Evolutionary conservation across 2,329 filamentous ascomycete genomes (phyloP).

Genomic region (Ophiocordyceps robertsii): DNA sequence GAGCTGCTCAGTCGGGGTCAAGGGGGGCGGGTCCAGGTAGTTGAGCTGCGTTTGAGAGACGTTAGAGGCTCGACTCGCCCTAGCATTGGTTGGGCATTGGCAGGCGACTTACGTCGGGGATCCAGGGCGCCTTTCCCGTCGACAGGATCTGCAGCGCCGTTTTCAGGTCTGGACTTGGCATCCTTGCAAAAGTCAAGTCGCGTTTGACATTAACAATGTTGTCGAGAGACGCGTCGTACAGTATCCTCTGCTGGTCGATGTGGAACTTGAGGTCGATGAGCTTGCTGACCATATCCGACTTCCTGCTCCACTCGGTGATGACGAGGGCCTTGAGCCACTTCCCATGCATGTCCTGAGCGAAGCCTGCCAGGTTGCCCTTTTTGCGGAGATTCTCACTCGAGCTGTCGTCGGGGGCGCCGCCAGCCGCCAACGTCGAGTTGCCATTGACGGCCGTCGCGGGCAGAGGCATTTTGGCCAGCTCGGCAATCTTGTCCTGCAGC

Average conservation of each 20-base stretch:
- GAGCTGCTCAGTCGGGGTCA: conserved; percentile 60
- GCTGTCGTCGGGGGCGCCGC: conserved; percentile 33
- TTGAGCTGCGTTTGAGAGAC: conserved; percentile 38
- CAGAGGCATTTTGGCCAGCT: conserved; percentile 55
- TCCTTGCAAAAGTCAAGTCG: conserved; percentile 56
- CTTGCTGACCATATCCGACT: conserved; percentile 65
- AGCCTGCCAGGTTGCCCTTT: conserved; percentile 62
- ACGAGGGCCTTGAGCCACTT: conserved; percentile 91
- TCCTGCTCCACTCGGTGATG: conserved; percentile 78
- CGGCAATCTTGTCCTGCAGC: conserved; percentile 54
- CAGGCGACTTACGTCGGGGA: conserved; percentile 54
- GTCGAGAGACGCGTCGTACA: conserved; percentile 47
- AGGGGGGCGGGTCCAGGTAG: conserved; percentile 60
- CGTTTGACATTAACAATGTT: conserved; percentile 60
- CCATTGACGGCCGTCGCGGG: conserved; percentile 37
- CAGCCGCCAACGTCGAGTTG: conserved; percentile 20
- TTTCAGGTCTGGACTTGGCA: conserved; percentile 81
- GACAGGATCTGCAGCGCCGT: conserved; percentile 79
- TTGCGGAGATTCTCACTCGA: conserved; percentile 58
- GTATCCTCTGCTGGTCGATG: conserved; percentile 47
- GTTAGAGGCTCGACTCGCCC: background rate
- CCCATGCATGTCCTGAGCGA: conserved; percentile 65
- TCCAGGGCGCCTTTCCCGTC: conserved; percentile 61
- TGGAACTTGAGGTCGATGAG: conserved; percentile 78
- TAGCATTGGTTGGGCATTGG: too few species aligned